These are phyloP conservation scores for Xylaria sp. DNA, from an alignment of 2,329 filamentous ascomycete species.

Conservation along the genomic window DNA sequence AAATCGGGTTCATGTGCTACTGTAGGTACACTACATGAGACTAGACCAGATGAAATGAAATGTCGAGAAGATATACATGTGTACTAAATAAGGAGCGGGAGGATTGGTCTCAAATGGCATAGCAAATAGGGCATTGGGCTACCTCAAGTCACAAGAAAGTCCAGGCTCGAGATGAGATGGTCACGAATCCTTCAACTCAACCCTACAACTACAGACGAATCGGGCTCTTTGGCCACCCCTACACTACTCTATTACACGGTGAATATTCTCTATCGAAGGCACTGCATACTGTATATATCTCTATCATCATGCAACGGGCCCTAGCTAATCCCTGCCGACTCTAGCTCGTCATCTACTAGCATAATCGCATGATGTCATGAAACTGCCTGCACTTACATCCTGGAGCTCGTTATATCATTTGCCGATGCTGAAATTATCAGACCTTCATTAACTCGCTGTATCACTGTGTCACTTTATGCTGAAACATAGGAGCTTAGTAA, in stretches of 20 bases:
- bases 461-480: not conserved
- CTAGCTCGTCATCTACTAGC: not conserved
- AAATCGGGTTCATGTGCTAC: not conserved
- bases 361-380: conserved; percentile 28
- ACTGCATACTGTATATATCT: not conserved
- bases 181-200: not conserved
- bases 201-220: conserved; percentile 2
- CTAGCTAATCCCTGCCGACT: not conserved
- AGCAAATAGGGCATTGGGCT: no score
- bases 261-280: not conserved
- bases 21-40: not conserved
- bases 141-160: no score
- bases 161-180: not conserved
- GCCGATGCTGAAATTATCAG: not conserved
- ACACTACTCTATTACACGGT: not conserved
- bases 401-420: not conserved
- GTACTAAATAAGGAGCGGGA: not conserved
- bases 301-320: no score
- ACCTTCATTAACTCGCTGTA: not conserved
- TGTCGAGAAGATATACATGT: no score
- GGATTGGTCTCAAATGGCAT: no score
- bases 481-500: not conserved
- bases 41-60: not conserved
- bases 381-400: not conserved
- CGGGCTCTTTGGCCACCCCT: conserved; percentile 9